phyloP scores from a whole-genome alignment of 257 asterid species.

The Ilex asprella region DNA sequence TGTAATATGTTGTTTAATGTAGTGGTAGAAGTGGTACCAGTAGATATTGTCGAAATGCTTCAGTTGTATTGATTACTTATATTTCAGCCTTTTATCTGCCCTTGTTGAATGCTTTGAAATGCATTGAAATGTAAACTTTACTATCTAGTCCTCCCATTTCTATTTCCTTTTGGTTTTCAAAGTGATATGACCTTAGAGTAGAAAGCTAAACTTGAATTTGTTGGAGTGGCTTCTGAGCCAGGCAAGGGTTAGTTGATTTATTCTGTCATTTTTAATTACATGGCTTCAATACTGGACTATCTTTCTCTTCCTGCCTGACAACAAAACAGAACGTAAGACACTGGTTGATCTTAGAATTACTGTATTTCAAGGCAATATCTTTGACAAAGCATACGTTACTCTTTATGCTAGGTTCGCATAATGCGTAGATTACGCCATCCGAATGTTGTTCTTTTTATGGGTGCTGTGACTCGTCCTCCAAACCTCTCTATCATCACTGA shows the following conservation, averaged over 20 bases:
- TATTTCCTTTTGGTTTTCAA: no score
- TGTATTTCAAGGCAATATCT: background rate
- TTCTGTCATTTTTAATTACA: background rate
- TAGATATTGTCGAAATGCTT: background rate
- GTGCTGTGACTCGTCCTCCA: constrained; percentile 99
- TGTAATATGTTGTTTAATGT: background rate
- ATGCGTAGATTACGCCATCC: constrained; percentile 99
- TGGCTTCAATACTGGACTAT: background rate
- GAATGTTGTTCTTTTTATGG: constrained; percentile 96
- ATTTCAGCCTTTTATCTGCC: background rate
- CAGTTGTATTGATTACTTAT: background rate
- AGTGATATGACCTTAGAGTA: background rate
- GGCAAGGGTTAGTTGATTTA: background rate
- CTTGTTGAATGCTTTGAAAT: background rate
- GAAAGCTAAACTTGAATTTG: background rate
- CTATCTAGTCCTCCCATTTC: background rate
- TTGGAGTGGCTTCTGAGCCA: no score
- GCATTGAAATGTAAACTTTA: no score
- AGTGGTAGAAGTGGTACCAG: background rate
- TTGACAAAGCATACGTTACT: constrained; percentile 11
- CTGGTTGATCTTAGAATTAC: background rate
- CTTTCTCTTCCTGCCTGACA: background rate
- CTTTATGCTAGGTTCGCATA: constrained; percentile 70
- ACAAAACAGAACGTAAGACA: background rate
- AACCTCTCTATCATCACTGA: constrained; percentile 92